Percentiles rank a stretch among this genome's conserved stretches.
These are phyloP conservation scores for Raffaelea ambrosiae DNA, from an alignment of 2,329 filamentous ascomycete species.

Conservation along the genomic window DNA sequence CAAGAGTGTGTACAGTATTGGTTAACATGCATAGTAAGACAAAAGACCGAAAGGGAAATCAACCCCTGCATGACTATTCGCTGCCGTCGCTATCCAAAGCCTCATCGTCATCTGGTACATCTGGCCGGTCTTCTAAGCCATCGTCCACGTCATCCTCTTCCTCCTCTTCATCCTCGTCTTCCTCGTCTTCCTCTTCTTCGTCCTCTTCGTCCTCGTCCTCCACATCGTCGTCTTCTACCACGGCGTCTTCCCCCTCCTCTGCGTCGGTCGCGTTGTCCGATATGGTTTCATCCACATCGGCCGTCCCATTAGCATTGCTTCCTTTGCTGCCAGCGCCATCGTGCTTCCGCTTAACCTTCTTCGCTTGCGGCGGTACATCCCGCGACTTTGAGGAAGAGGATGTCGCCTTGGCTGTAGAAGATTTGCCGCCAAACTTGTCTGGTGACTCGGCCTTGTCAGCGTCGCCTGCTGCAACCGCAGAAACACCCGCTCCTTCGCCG, in stretches of 20 bases:
- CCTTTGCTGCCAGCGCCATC: conserved; percentile 18
- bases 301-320: conserved; percentile 24
- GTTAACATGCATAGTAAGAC: not conserved
- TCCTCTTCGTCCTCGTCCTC: conserved; percentile 30
- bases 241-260: conserved; percentile 27
- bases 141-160: conserved; percentile 35
- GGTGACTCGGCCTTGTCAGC: conserved; percentile 10
- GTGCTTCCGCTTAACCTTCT: conserved; percentile 28
- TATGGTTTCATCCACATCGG: conserved; percentile 33
- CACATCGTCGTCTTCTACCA: conserved; percentile 25
- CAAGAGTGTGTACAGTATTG: no score
- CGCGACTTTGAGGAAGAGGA: conserved; percentile 8
- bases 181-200: conserved; percentile 40
- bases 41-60: no score
- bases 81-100: conserved; percentile 55
- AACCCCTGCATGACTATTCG: conserved; percentile 22
- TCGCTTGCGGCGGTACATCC: conserved; percentile 21
- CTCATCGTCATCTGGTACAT: conserved; percentile 45
- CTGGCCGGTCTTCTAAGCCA: conserved; percentile 28
- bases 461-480: not conserved
- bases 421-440: not conserved
- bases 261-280: conserved; percentile 29
- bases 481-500: no score
- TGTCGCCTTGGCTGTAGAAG: conserved; percentile 8
- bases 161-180: conserved; percentile 31